phyloP scores from a whole-genome alignment of 1,139 yeast species.

The Sugiyamaella xylanicola region DNA sequence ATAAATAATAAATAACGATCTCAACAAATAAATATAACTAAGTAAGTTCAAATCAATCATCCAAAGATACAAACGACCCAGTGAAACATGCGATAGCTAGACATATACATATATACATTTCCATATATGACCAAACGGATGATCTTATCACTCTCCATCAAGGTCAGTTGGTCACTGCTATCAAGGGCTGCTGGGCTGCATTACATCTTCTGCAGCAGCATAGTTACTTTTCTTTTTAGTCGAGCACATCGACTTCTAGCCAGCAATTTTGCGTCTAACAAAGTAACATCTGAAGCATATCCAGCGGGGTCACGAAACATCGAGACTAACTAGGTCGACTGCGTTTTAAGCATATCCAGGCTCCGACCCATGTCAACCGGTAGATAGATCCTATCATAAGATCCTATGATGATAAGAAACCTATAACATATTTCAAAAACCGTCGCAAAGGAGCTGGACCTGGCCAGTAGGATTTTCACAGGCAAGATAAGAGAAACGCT shows the following conservation, averaged over 20 bases:
- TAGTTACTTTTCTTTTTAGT: not conserved
- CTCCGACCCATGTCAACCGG: too few relatives aligned
- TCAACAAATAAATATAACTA: too few relatives aligned
- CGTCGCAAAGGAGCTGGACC: too few relatives aligned
- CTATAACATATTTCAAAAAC: too few relatives aligned
- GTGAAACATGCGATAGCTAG: not conserved
- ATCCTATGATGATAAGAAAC: too few relatives aligned
- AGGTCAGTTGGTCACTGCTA: not conserved
- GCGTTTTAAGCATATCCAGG: too few relatives aligned
- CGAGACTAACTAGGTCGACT: not conserved
- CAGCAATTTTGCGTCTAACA: not conserved
- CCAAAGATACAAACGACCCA: not conserved
- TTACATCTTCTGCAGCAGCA: not conserved
- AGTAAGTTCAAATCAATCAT: not conserved
- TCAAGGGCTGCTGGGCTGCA: not conserved
- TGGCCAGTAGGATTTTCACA: too few relatives aligned
- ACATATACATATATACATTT: not conserved
- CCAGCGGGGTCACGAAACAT: not conserved
- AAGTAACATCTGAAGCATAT: too few relatives aligned
- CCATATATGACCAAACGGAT: not conserved
- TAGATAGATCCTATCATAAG: too few relatives aligned
- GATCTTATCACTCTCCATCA: not conserved
- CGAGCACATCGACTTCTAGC: not conserved
- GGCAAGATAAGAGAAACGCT: not conserved
- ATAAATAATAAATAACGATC: too few relatives aligned